Evolutionary conservation across 2,329 filamentous ascomycete species (phyloP).

Genomic region (Ceratocystis ficicola): DNA sequence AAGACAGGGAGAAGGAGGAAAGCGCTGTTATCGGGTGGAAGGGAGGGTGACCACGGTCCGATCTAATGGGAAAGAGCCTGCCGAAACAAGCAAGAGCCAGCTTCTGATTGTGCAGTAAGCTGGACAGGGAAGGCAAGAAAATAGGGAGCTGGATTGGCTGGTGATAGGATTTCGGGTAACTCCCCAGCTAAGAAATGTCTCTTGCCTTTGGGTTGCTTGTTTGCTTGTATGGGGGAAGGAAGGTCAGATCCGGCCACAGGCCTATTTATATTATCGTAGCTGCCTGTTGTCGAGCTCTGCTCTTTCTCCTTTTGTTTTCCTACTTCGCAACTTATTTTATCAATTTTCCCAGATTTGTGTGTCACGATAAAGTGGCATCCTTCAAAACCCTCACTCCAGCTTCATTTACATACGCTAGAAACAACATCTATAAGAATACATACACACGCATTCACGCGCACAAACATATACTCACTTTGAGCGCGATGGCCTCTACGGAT

Average conservation of each 20-base stretch:
- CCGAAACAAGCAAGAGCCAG: constrained; percentile 16
- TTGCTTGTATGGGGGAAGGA: neutral
- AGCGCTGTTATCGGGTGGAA: constrained; percentile 13
- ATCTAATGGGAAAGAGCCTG: constrained; percentile 8
- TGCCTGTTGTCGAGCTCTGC: neutral
- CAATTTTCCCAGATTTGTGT: neutral
- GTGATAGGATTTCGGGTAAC: neutral
- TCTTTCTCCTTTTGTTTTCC: constrained; percentile 3
- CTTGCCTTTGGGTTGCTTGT: neutral
- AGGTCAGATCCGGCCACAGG: constrained; percentile 6
- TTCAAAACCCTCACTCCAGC: neutral
- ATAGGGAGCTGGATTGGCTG: neutral
- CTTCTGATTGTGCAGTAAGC: constrained; percentile 10
- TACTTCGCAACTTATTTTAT: neutral
- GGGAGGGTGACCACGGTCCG: constrained; percentile 8
- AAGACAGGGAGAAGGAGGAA: neutral
- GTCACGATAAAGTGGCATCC: neutral
- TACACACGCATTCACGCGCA: too few relatives aligned
- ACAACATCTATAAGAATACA: too few relatives aligned
- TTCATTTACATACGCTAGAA: neutral
- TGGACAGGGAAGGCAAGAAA: neutral
- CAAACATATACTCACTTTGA: constrained; percentile 24
- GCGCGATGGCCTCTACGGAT: constrained; percentile 55
- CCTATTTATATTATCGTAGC: constrained; percentile 12
- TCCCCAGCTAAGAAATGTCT: neutral